Base-by-base conservation (phyloP, 129 eudicot genomes). In the Centella asiatica region DNA sequence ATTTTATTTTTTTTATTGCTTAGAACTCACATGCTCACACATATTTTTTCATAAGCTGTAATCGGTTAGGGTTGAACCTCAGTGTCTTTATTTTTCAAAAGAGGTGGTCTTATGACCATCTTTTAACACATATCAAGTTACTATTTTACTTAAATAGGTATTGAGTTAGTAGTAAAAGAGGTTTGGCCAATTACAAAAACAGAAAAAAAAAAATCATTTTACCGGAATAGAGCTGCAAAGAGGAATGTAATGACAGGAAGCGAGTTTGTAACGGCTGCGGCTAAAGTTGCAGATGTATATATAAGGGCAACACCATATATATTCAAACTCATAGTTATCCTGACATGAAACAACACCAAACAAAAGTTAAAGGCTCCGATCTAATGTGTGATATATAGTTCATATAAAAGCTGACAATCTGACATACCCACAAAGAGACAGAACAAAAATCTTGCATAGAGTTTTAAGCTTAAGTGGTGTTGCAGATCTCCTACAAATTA, bases 261-360 rank as follows among this genome's bases (percentile, higher is more conserved):
- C 36, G 80, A 81, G 67, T 88, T 88, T 34, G 94, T 24, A 29
- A 77, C 62, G 51, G 96, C 96, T 63, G 96, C 89, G 18, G 84
- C 94, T 78, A 84, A 66, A 55, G 84, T 79, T 64, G 96, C 94
- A 26, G 96, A 74, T 7, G 96, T 84, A 47, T 84, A 84, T 44
- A 54, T 70, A 46, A 88, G 77, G 23, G 68, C 96, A 10, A 81
- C 75, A 6, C 89, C 94, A 66, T 81, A 76, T n/a, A 85, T 55
- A 72, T 88, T 77, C 75, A 88, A 74, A 74, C 82, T 78, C 49
- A 75, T 24, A 15, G 96, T 84, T 31, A 88, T 81, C 74, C 94
- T 88, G 73, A 46, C 57, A 62, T 44, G 5, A 23, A 28, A 18
- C 3, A 27, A 52, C 24, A 46, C 28, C 47, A 62, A 32, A 28